Evolutionary conservation across 306 rosid species (phyloP).

Genomic region (Datisca glomerata): DNA sequence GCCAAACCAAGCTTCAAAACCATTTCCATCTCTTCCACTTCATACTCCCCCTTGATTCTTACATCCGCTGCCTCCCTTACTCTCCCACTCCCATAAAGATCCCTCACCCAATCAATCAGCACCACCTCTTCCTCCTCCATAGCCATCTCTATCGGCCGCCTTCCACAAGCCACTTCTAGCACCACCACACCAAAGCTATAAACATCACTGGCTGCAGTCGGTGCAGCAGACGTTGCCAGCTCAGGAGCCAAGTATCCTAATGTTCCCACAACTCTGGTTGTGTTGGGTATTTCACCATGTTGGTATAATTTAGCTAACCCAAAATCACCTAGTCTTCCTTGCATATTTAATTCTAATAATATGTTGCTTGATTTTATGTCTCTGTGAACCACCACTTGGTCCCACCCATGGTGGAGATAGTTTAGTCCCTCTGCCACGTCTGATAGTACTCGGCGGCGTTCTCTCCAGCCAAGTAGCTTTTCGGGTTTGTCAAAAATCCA

Average conservation of each 20-base stretch:
- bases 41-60: constrained; percentile 36
- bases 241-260: constrained; percentile 87
- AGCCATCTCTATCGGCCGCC: constrained; percentile 52
- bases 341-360: constrained; percentile 58
- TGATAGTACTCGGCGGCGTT: constrained; percentile 47
- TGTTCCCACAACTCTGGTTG: constrained; percentile 84
- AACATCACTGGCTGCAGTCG: constrained; percentile 74
- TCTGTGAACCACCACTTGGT: constrained; percentile 74
- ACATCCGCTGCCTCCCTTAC: constrained; percentile 46
- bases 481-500: constrained; percentile 56
- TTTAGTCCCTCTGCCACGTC: constrained; percentile 82
- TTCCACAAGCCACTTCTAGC: constrained; percentile 78
- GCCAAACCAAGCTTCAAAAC: constrained; percentile 75
- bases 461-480: constrained; percentile 37
- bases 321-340: constrained; percentile 76
- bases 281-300: constrained; percentile 75
- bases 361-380: constrained; percentile 80
- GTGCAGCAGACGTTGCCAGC: constrained; percentile 42
- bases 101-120: constrained; percentile 77
- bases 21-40: constrained; percentile 51
- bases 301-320: constrained; percentile 83
- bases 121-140: constrained; percentile 55
- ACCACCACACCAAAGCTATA: constrained; percentile 83
- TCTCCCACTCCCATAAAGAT: constrained; percentile 34
- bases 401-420: constrained; percentile 91